Evolutionary conservation across 1,284 basidiomycete genomes (phyloP).

Genomic region (Pascua sp.): DNA sequence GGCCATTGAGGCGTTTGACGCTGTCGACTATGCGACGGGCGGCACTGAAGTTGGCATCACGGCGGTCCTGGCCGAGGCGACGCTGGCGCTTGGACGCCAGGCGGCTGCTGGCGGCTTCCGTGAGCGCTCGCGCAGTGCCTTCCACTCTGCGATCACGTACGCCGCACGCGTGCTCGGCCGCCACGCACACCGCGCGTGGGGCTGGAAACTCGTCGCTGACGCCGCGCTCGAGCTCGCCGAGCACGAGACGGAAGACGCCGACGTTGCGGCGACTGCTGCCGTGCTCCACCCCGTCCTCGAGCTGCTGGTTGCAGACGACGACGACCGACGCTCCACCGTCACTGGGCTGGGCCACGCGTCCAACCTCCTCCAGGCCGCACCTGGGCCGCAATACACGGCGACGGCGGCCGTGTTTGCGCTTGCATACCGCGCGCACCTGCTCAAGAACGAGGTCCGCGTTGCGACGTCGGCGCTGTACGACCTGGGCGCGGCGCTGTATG

Average conservation of each 20-base stretch:
- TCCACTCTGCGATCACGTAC: conserved; percentile 59
- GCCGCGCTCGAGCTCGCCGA: conserved; percentile 64
- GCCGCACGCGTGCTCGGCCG: conserved; percentile 61
- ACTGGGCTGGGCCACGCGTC: conserved; percentile 39
- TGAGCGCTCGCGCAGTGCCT: conserved; percentile 69
- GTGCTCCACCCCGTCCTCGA: conserved; percentile 38
- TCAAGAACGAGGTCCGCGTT: conserved; percentile 58
- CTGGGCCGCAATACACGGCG: conserved; percentile 48
- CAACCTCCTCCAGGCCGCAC: conserved; percentile 29
- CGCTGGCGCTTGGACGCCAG: conserved; percentile 66
- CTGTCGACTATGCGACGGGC: conserved; percentile 60
- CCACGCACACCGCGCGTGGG: conserved; percentile 62
- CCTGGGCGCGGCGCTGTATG: conserved; percentile 65
- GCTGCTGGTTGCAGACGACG: conserved; percentile 41
- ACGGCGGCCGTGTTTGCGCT: conserved; percentile 66
- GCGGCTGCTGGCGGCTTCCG: conserved; percentile 68
- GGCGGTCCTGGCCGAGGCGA: conserved; percentile 69
- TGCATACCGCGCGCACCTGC: conserved; percentile 68
- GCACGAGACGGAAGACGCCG: conserved; percentile 36
- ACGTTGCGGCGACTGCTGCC: conserved; percentile 29
- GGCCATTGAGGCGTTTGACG: conserved; percentile 66
- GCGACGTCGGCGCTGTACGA: conserved; percentile 70
- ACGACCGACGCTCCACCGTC: conserved; percentile 37
- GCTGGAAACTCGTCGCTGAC: conserved; percentile 86
- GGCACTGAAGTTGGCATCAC: conserved; percentile 59